Base-by-base conservation (phyloP, 2,329 filamentous ascomycete genomes). In the Mycosphaerella sp. region DNA sequence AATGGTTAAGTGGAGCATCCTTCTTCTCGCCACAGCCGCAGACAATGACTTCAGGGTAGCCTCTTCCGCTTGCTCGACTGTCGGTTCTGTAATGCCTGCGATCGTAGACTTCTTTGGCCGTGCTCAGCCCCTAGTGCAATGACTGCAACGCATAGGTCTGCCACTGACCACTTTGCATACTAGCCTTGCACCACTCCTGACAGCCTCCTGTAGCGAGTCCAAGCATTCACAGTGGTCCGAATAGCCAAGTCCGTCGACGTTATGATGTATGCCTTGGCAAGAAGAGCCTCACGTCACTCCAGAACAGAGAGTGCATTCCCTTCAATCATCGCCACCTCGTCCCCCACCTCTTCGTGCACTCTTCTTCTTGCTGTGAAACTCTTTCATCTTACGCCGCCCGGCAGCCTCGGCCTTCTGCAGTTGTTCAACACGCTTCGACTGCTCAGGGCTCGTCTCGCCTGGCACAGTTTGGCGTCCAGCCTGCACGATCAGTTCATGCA, bases 371-470 rank as follows among this genome's bases (percentile, higher is more conserved):
- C 41, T 43, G n/a, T 43, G 25, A 16, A 43, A 43, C 67, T 83
- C 83, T 69, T 84, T 85, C 53, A 66, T 67, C 64, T 73, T 77
- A 57, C 83, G 66, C 56, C 80, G 70, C 36, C 73, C 68, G 62
- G 81, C 79, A 54, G 82, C 82, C 58, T 79, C 78, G 27, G 73
- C 72, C 53, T 75, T 78, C 68, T 81, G 74, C 74, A 84, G 62
- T 57, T 71, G 70, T 59, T 75, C 75, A 10, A 84, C 79, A 39
- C 72, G 74, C 55, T 77, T 70, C 51, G 66, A 71, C 62, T 83
- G 79, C 57, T 74, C 78, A 44, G 70, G 68, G 17, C 77, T 78
- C 6, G 81, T 82, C 65, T 84, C 78, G n/a, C 79, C 80, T 0
- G 79, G 80, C 17, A 85, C 72, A 2, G 69, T 70, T 18, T 70